These are phyloP conservation scores for Lentithecium fluviatile DNA, from an alignment of 495 filamentous ascomycete species.

Conservation along the genomic window DNA sequence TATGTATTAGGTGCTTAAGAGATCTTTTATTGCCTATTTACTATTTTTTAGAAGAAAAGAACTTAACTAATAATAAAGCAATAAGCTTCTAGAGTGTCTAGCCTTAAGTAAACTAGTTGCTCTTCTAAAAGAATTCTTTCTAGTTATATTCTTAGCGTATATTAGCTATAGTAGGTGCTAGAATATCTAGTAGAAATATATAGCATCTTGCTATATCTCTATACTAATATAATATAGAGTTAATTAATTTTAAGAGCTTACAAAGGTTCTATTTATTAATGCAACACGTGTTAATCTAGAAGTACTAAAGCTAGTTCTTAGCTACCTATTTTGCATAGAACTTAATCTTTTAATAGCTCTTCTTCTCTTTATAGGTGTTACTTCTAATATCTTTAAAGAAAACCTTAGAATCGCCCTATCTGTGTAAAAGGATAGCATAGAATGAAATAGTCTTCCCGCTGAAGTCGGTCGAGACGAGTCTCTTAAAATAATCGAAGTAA, in stretches of 20 bases:
- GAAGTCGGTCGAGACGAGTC: constrained; percentile 11
- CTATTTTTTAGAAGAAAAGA: constrained; percentile 8
- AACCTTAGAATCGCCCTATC: constrained; percentile 17
- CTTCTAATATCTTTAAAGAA: constrained; percentile 14
- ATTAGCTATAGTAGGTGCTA: not conserved
- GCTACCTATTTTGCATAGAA: constrained; percentile 22
- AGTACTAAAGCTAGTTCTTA: constrained; percentile 12
- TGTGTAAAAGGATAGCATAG: constrained; percentile 25
- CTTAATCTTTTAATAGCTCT: constrained; percentile 18
- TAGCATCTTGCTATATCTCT: constrained; percentile 11
- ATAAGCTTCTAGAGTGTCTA: constrained; percentile 13
- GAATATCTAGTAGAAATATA: constrained; percentile 17
- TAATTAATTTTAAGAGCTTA: too few species aligned
- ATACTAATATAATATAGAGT: constrained; percentile 23
- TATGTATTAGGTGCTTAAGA: constrained; percentile 9
- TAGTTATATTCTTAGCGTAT: not conserved
- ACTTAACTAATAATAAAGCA: not conserved
- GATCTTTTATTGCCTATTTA: constrained; percentile 13
- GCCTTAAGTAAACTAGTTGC: constrained; percentile 5
- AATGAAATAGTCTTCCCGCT: constrained; percentile 5
- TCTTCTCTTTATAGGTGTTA: constrained; percentile 1
- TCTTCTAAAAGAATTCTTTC: not conserved
- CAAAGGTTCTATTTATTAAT: constrained; percentile 18
- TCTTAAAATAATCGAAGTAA: not conserved
- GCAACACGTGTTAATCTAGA: constrained; percentile 30